Conservation (phyloP, 345 rosid species). For the Populus davidiana region DNA sequence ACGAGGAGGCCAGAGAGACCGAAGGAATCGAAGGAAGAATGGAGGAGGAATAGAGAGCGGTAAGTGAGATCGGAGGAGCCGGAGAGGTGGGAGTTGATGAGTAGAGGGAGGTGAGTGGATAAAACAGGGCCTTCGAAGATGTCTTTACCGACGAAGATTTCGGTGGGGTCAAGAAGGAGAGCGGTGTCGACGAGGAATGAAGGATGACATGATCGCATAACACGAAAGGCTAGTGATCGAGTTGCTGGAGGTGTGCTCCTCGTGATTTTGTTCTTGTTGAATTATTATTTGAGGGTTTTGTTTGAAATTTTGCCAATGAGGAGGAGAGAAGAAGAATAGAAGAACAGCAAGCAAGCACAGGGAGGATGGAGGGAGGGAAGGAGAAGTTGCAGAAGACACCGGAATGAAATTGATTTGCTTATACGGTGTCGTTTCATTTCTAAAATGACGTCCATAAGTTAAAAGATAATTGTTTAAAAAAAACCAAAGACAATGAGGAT, state of each 20-base stretch:
- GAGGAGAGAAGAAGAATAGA: background rate
- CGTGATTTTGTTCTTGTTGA: background rate
- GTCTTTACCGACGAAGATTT: constrained; percentile 91
- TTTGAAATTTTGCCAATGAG: background rate
- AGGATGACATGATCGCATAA: constrained; percentile 93
- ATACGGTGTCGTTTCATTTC: background rate
- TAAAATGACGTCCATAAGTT: too few species aligned
- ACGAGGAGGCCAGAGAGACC: constrained; percentile 94
- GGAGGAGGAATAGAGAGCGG: constrained; percentile 64
- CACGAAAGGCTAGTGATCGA: constrained; percentile 94
- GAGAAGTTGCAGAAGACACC: background rate
- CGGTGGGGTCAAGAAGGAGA: constrained; percentile 74
- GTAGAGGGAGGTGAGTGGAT: constrained; percentile 53
- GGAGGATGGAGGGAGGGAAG: too few species aligned
- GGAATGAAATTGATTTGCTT: background rate
- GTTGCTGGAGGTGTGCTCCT: constrained; percentile 67
- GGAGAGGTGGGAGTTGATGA: constrained; percentile 30
- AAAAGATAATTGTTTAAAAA: too few species aligned
- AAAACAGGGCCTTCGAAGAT: constrained; percentile 78
- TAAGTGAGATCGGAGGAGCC: constrained; percentile 68
- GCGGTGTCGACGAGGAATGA: constrained; percentile 83
- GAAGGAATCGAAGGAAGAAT: constrained; percentile 67
- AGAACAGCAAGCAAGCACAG: background rate
- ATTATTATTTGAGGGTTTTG: background rate
- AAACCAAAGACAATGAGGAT: too few species aligned